These are phyloP conservation scores for Boechera divaricarpa DNA, from an alignment of 345 rosid genomes.

Conservation along the genomic window DNA sequence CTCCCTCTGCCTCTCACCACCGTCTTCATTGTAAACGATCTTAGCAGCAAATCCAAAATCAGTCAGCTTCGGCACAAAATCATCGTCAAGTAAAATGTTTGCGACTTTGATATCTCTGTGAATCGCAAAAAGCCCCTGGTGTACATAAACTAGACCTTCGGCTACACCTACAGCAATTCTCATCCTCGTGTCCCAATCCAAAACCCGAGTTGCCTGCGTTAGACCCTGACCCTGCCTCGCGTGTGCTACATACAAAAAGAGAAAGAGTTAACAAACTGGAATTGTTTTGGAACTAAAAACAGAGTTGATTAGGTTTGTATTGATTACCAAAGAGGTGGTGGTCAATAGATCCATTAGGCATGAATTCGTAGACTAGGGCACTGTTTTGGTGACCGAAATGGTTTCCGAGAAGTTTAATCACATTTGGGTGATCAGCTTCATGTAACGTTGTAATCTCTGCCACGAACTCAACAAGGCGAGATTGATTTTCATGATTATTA, in stretches of 20 bases:
- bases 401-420: conserved; percentile 68
- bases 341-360: conserved; percentile 77
- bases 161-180: conserved; percentile 80
- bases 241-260: conserved; percentile 6
- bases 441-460: conserved; percentile 68
- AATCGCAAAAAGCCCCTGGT: conserved; percentile 58
- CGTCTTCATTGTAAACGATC: conserved; percentile 46
- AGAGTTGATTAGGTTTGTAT: background rate
- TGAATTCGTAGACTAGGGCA: conserved; percentile 71
- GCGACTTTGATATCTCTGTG: conserved; percentile 76
- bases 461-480: conserved; percentile 60
- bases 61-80: conserved; percentile 42
- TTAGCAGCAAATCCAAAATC: conserved; percentile 70
- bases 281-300: background rate
- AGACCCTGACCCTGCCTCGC: background rate
- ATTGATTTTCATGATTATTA: conserved; percentile 55
- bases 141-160: conserved; percentile 70
- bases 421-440: conserved; percentile 67
- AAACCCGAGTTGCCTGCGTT: background rate
- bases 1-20: conserved; percentile 55
- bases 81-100: conserved; percentile 67
- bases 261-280: background rate
- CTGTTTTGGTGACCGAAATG: conserved; percentile 60
- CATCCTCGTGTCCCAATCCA: conserved; percentile 76
- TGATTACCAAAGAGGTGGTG: conserved; percentile 62